These are phyloP conservation scores for Gossypium anomalum DNA, from an alignment of 345 rosid species.

Conservation along the genomic window DNA sequence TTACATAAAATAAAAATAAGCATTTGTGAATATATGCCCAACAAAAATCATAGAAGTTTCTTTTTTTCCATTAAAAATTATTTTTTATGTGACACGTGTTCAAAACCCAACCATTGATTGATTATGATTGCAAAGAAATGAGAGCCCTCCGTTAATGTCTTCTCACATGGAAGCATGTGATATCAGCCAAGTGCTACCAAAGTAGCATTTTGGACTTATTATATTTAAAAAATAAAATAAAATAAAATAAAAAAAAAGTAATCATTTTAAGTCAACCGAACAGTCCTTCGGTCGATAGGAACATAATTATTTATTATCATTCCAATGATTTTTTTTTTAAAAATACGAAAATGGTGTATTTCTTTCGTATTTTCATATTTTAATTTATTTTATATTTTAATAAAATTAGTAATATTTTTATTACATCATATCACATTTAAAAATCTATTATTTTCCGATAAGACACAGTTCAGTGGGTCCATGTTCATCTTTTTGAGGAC, in stretches of 20 bases:
- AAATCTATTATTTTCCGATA: no score
- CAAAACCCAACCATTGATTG: neutral
- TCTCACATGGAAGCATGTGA: constrained; percentile 76
- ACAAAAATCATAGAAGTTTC: neutral
- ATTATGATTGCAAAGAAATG: constrained; percentile 13
- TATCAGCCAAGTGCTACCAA: constrained; percentile 29
- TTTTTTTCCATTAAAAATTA: neutral
- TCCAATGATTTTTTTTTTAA: neutral
- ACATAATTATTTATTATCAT: neutral
- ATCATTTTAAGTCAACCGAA: neutral
- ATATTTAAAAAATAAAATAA: constrained; percentile 18
- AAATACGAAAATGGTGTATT: no score
- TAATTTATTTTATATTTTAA: neutral
- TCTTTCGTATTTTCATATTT: neutral
- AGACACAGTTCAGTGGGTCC: no score
- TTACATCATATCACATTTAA: no score
- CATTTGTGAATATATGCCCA: neutral
- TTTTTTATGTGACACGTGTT: neutral
- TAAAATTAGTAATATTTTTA: no score
- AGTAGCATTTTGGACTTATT: constrained; percentile 53
- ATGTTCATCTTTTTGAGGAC: no score
- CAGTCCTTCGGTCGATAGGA: neutral
- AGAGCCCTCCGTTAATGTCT: constrained; percentile 22
- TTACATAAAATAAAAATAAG: neutral
- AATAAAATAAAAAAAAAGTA: neutral